Base-by-base conservation (phyloP, 2,329 filamentous ascomycete genomes). In the Beauveria bassiana region DNA sequence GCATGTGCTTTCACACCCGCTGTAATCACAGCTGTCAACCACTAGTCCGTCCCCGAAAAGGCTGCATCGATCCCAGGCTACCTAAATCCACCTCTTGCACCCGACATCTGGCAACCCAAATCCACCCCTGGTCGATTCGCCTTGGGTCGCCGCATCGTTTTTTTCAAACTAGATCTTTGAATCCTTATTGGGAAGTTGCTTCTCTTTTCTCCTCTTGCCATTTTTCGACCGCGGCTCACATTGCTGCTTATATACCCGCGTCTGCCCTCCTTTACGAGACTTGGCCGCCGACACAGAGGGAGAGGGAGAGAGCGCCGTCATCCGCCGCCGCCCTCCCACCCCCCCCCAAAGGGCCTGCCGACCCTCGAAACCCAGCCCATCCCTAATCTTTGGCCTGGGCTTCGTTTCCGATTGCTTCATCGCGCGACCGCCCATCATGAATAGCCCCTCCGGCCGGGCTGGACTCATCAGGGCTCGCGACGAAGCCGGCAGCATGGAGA, bases 401-500 rank as follows among this genome's bases (percentile, higher is more conserved):
- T 60, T 50, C 24, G 45, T 50, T 50, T 53, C 18, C 20, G 40
- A 40, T 60, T 28, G 58, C 58, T 53, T 49, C 58, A 60, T 60
- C 50, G 58, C 47, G 20, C 57, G 46, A 42, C 49, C 46, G 61
- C 55, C 61, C 61, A 72, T 69, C 65, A 76, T 76, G 74, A 72
- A 76, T 71, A 70, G 73, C 62, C 70, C 74, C 58, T 79, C 79
- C 65, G 81, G 81, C 72, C 81, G 80, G 75, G 82, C 82, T 68
- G 83, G 83, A 69, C 73, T 85, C 66, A 79, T 87, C 68, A 77
- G 80, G 70, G 78, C 82, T 66, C 71, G 77, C 64, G 76, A 80
- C 57, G 78, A 80, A 73, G 79, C 77, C 65, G 77, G 76, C 64
- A 77, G 73, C 67, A 79, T 86, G 77, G 81, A 83, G 66, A 81